Evolutionary conservation across 2,329 filamentous ascomycete genomes (phyloP).

Genomic region (Geosmithia flava): DNA sequence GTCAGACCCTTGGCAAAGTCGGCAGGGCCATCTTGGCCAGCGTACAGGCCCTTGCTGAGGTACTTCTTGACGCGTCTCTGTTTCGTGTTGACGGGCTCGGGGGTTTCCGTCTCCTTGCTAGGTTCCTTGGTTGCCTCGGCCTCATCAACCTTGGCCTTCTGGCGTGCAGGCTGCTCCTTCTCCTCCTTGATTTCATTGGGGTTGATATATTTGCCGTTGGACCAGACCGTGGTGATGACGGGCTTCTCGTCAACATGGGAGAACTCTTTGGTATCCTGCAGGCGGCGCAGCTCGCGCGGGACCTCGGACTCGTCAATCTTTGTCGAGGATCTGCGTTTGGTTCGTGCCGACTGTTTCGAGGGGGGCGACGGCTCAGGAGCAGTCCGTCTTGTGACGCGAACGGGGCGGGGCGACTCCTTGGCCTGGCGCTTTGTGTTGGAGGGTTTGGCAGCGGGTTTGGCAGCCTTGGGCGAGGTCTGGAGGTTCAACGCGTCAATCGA

Average conservation of each 20-base stretch:
- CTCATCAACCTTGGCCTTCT: slow-evolving; percentile 16
- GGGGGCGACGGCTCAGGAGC: slow-evolving; percentile 8
- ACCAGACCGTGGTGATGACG: slow-evolving; percentile 48
- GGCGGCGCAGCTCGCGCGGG: slow-evolving; percentile 43
- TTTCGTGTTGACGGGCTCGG: slow-evolving; percentile 24
- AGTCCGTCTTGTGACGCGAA: slow-evolving; percentile 14
- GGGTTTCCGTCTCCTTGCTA: slow-evolving; percentile 13
- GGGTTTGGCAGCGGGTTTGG: slow-evolving; percentile 4
- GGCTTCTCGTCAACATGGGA: slow-evolving; percentile 45
- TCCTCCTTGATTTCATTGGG: slow-evolving; percentile 21
- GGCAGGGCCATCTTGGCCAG: slow-evolving; percentile 55
- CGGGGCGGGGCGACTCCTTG: slow-evolving; percentile 15
- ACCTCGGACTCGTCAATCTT: slow-evolving; percentile 23
- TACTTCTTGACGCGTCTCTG: slow-evolving; percentile 57
- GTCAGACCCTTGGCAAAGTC: slow-evolving; percentile 37
- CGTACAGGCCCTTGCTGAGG: slow-evolving; percentile 72
- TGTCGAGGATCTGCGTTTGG: background rate
- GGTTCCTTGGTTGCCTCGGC: slow-evolving; percentile 9
- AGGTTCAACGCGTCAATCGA: slow-evolving; percentile 32
- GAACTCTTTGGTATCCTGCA: slow-evolving; percentile 53
- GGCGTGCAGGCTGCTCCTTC: slow-evolving; percentile 9
- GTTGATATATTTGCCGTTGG: slow-evolving; percentile 49
- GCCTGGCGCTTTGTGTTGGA: slow-evolving; percentile 15
- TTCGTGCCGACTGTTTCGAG: background rate
- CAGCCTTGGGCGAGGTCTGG: slow-evolving; percentile 25